Evolutionary conservation across 2,329 filamentous ascomycete genomes (phyloP).

Genomic region (Dothiorella sarmentorum): DNA sequence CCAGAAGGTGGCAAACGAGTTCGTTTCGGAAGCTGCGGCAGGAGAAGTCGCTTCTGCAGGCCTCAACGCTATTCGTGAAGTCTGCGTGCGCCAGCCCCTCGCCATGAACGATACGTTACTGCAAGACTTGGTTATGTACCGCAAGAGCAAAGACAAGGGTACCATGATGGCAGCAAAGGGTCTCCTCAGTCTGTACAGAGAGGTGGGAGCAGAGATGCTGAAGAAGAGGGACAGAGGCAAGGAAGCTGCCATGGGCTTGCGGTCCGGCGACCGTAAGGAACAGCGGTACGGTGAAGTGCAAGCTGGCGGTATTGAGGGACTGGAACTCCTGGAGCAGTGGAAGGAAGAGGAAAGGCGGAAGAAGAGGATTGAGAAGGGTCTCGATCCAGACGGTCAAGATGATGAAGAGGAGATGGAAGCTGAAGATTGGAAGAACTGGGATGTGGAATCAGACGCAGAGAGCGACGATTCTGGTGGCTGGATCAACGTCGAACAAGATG

Average conservation of each 20-base stretch:
- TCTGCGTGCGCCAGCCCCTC: conserved; percentile 88
- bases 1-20: conserved; percentile 96
- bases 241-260: conserved; percentile 79
- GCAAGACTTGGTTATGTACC: conserved; percentile 92
- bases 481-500: conserved; percentile 85
- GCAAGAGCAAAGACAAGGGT: conserved; percentile 96
- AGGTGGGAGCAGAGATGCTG: conserved; percentile 84
- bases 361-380: conserved; percentile 66
- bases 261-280: conserved; percentile 69
- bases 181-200: conserved; percentile 82
- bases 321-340: conserved; percentile 88
- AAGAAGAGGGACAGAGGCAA: conserved; percentile 89
- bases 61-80: conserved; percentile 90
- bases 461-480: conserved; percentile 79
- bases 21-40: conserved; percentile 90
- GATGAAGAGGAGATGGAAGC: conserved; percentile 61
- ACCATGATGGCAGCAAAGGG: conserved; percentile 99
- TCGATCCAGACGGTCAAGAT: conserved; percentile 59
- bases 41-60: conserved; percentile 88
- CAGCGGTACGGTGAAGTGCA: conserved; percentile 80
- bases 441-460: conserved; percentile 56
- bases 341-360: conserved; percentile 83
- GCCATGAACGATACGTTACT: conserved; percentile 95
- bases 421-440: conserved; percentile 58
- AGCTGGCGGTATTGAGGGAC: conserved; percentile 81